phyloP scores from a whole-genome alignment of 345 rosid species.

The Eucalyptus marginata region DNA sequence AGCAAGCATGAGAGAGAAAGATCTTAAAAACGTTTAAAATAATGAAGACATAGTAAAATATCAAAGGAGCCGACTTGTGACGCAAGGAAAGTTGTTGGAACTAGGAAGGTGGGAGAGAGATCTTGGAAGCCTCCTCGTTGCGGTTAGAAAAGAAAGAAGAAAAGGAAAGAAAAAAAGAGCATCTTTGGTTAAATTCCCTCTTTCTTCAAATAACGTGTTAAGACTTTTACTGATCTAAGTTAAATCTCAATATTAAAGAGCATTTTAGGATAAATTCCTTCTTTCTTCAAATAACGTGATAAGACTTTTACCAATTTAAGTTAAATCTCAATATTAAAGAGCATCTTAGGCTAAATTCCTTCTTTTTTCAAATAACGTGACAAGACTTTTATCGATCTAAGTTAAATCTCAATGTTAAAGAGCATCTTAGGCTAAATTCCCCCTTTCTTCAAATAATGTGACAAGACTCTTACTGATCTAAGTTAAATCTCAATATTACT shows the following conservation, averaged over 20 bases:
- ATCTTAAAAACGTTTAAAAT: neutral
- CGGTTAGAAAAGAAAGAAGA: neutral
- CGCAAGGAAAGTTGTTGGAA: slow-evolving; percentile 5
- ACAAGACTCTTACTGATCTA: neutral
- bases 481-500: neutral
- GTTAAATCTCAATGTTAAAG: no score
- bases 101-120: neutral
- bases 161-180: neutral
- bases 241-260: neutral
- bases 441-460: neutral
- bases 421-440: neutral
- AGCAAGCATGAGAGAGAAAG: neutral
- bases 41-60: neutral
- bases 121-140: neutral
- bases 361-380: neutral
- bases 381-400: no score
- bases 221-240: no score
- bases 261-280: neutral
- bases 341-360: no score
- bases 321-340: neutral
- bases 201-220: no score
- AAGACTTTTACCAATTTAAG: no score
- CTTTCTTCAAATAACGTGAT: neutral
- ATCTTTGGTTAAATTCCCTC: neutral
- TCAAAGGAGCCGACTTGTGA: slow-evolving; percentile 12